phyloP scores from a whole-genome alignment of 164 flowering plant species.

The Berberis vulgaris region DNA sequence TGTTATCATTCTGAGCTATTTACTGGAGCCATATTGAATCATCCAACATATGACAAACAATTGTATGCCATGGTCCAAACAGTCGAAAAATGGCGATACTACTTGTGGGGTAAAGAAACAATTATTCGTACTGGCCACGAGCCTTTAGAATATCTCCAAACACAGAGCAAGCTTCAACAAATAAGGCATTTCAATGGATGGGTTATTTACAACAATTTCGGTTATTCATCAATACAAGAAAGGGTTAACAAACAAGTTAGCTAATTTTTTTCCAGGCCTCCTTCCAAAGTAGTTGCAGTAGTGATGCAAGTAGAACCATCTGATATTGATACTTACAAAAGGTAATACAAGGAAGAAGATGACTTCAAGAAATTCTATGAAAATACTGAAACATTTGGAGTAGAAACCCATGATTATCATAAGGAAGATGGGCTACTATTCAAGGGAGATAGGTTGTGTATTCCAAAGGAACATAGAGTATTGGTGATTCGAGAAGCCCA shows the following conservation, averaged over 20 bases:
- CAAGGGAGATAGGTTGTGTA: background rate
- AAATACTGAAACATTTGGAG: background rate
- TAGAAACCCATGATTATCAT: background rate
- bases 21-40: background rate
- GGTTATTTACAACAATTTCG: background rate
- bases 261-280: background rate
- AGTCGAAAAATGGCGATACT: background rate
- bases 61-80: conserved; percentile 2
- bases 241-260: background rate
- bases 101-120: background rate
- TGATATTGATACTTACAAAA: background rate
- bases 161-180: conserved; percentile 1
- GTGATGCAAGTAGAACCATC: background rate
- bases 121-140: background rate
- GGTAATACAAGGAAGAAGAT: background rate
- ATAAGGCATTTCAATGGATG: background rate
- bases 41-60: conserved; percentile 2
- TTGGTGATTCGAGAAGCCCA: background rate
- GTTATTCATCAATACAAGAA: conserved; percentile 1
- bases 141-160: background rate
- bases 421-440: background rate
- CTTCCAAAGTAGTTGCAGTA: background rate
- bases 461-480: background rate
- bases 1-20: conserved; percentile 1
- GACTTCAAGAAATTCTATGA: background rate